A percentile compares a stretch with the other conserved stretches of the same genome.
Conservation (phyloP, 768 basidiomycete species). For the Rhodotorula babjevae region DNA sequence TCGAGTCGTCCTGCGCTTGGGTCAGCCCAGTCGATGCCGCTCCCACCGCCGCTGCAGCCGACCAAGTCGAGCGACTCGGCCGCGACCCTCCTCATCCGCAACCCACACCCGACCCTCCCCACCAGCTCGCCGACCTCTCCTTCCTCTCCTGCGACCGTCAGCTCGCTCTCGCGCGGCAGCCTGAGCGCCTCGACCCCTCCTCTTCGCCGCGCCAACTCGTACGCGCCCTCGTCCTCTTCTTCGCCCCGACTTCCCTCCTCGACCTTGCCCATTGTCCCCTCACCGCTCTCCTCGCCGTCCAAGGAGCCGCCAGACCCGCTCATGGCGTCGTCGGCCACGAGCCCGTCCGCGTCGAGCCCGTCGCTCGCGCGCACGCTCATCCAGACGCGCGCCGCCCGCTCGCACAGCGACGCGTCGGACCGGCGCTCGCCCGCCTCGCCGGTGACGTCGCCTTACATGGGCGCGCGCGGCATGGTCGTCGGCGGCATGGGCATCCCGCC, state of each 20-base stretch:
- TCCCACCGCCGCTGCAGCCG: neutral
- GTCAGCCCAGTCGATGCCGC: neutral
- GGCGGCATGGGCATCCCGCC: conserved; percentile 13
- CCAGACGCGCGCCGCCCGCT: conserved; percentile 7
- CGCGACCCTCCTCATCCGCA: neutral
- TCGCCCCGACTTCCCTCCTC: neutral
- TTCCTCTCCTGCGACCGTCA: no score
- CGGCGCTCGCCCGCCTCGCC: conserved; percentile 6
- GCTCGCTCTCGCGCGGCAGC: neutral
- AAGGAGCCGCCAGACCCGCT: conserved; percentile 4
- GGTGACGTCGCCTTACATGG: neutral
- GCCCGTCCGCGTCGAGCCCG: neutral
- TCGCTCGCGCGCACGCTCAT: conserved; percentile 12
- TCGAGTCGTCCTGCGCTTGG: neutral
- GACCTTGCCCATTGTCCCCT: neutral
- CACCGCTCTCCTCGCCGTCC: conserved; percentile 4
- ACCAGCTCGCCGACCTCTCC: no score
- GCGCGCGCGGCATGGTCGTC: conserved; percentile 7
- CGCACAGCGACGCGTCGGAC: conserved; percentile 24
- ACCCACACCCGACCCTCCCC: neutral
- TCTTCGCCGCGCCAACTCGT: conserved; percentile 17
- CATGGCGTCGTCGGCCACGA: neutral
- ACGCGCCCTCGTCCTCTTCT: conserved; percentile 8
- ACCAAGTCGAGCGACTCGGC: conserved; percentile 19
- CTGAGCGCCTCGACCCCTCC: conserved; percentile 12